These are phyloP conservation scores for Apiotrichum sp. DNA, from an alignment of 1,284 basidiomycete genomes.

Conservation along the genomic window DNA sequence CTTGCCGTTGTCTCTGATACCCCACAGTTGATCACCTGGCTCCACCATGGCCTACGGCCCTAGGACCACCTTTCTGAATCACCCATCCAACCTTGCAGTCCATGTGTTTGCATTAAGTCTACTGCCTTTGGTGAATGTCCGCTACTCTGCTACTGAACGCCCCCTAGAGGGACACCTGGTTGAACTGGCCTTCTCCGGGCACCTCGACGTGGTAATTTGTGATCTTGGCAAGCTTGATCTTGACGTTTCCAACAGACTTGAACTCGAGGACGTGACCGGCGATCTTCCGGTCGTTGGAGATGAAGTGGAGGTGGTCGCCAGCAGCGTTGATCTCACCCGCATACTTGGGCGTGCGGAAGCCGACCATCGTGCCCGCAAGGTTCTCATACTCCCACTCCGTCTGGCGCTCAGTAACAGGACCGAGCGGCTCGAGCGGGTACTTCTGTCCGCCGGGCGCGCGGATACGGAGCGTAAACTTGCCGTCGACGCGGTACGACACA, in stretches of 20 bases:
- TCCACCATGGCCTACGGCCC: too few relatives aligned
- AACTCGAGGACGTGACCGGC: slow-evolving; percentile 10
- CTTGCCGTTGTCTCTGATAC: too few relatives aligned
- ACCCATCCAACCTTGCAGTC: too few relatives aligned
- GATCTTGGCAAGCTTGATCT: slow-evolving; percentile 2
- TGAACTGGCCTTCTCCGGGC: slow-evolving; percentile 2
- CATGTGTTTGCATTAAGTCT: too few relatives aligned
- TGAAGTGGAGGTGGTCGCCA: slow-evolving; percentile 13
- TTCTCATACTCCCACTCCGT: slow-evolving; percentile 2
- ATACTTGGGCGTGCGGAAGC: slow-evolving; percentile 11
- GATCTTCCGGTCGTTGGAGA: slow-evolving; percentile 2
- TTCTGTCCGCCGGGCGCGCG: slow-evolving; percentile 7
- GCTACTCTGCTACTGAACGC: too few relatives aligned
- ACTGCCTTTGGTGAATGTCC: too few relatives aligned
- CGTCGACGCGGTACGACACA: slow-evolving; percentile 9
- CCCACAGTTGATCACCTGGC: too few relatives aligned
- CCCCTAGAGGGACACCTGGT: background rate
- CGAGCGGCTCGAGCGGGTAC: slow-evolving; percentile 1
- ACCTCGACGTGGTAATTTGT: background rate
- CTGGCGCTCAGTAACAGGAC: slow-evolving; percentile 4
- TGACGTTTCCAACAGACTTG: background rate
- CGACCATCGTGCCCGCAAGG: slow-evolving; percentile 8
- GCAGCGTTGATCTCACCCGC: slow-evolving; percentile 8
- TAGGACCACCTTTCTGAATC: too few relatives aligned
- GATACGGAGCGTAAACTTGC: slow-evolving; percentile 5